Percentiles rank a stretch among this genome's conserved stretches.
Evolutionary conservation across 2,329 filamentous ascomycete genomes (phyloP).

Genomic region (Curvularia sp.): DNA sequence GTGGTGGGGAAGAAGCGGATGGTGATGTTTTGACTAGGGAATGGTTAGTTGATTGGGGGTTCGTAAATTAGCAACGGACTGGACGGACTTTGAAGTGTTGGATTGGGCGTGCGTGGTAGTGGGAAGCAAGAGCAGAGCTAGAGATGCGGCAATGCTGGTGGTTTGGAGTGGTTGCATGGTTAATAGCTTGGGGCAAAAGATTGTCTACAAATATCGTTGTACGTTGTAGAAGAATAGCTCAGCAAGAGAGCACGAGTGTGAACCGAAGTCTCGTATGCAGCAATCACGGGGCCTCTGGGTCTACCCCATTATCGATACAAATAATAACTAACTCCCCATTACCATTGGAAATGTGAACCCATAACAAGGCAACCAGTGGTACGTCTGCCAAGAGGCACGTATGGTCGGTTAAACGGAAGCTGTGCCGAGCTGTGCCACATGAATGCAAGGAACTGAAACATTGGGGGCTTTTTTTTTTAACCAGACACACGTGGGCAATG

Average conservation of each 20-base stretch:
- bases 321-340: neutral
- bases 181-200: neutral
- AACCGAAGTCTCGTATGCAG: neutral
- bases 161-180: neutral
- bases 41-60: neutral
- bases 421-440: neutral
- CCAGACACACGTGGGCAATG: neutral
- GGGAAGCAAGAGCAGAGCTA: neutral
- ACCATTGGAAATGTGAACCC: neutral
- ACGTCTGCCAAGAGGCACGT: neutral
- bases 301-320: neutral
- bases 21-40: constrained; percentile 1
- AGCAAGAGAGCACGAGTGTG: neutral
- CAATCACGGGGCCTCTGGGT: neutral
- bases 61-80: neutral
- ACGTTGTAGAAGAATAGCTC: neutral
- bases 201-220: neutral
- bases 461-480: neutral
- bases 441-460: neutral
- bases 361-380: neutral
- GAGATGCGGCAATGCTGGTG: neutral
- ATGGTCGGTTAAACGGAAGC: neutral
- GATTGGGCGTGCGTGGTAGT: neutral
- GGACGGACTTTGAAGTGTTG: neutral
- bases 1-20: neutral